Conservation (phyloP, 2,329 filamentous ascomycete species). For the Eurotiales sp. region DNA sequence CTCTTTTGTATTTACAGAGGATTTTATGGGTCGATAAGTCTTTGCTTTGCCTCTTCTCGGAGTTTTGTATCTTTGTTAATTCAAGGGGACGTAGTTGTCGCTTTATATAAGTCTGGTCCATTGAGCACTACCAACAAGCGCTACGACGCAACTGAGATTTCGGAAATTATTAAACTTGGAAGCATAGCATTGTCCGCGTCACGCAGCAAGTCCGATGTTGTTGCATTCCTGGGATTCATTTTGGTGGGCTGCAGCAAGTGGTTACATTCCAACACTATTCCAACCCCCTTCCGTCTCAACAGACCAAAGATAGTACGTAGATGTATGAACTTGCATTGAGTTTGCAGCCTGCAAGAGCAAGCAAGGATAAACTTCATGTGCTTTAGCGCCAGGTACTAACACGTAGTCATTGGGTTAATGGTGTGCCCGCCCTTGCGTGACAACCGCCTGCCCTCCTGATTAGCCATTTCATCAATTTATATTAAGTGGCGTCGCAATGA, state of each 20-base stretch:
- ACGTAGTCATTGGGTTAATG: background rate
- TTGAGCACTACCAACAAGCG: background rate
- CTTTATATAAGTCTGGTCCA: background rate
- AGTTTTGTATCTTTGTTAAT: background rate
- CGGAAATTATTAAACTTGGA: background rate
- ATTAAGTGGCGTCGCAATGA: background rate
- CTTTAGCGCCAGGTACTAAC: constrained; percentile 9
- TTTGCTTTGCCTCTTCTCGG: too few relatives aligned
- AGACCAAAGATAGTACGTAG: background rate
- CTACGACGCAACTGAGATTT: too few relatives aligned
- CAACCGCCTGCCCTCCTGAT: background rate
- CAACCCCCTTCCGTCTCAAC: background rate
- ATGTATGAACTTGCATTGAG: background rate
- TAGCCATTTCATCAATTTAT: background rate
- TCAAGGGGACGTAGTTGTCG: background rate
- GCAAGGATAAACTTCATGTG: constrained; percentile 2
- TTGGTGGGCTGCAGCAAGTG: background rate
- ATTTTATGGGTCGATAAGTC: background rate
- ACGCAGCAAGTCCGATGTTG: background rate
- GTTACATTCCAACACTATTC: constrained; percentile 9
- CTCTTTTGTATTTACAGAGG: background rate
- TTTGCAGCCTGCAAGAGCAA: background rate
- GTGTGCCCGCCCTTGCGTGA: background rate
- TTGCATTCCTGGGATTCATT: constrained; percentile 1
- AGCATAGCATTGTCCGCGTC: constrained; percentile 1